Evolutionary conservation across 2,329 filamentous ascomycete genomes (phyloP).

Genomic region (Ceratocystis variospora): DNA sequence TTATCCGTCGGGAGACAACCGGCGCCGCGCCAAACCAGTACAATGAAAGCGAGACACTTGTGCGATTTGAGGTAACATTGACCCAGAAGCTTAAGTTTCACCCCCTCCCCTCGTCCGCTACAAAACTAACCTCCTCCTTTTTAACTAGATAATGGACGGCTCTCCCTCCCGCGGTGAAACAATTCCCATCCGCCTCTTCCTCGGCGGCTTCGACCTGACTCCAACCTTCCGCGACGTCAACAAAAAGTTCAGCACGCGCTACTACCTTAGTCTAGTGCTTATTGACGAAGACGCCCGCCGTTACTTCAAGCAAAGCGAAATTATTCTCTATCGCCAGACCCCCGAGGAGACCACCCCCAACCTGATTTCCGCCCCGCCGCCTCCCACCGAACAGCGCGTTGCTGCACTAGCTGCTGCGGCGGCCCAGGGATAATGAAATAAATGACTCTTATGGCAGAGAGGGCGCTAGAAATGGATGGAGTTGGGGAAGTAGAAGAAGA

Average conservation of each 20-base stretch:
- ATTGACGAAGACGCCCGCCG: constrained; percentile 94
- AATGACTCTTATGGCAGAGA: not conserved
- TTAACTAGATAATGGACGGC: constrained; percentile 80
- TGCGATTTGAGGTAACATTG: constrained; percentile 68
- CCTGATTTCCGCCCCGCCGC: constrained; percentile 23
- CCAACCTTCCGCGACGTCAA: constrained; percentile 98
- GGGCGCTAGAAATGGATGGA: not conserved
- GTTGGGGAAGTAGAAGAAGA: not conserved
- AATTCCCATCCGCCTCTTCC: constrained; percentile 91
- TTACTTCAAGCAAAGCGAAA: constrained; percentile 99
- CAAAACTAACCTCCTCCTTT: not conserved
- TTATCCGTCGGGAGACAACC: constrained; percentile 92
- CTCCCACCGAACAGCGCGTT: constrained; percentile 33
- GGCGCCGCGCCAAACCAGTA: constrained; percentile 96
- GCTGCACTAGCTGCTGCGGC: constrained; percentile 28
- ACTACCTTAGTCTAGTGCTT: constrained; percentile 89
- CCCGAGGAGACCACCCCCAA: constrained; percentile 32
- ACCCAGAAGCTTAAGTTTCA: constrained; percentile 16
- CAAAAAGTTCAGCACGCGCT: constrained; percentile 98
- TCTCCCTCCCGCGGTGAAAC: constrained; percentile 92
- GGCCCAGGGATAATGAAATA: constrained; percentile 15
- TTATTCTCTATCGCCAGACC: constrained; percentile 82
- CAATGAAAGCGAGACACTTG: constrained; percentile 96
- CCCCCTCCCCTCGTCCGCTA: not conserved
- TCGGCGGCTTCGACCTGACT: constrained; percentile 92